These are phyloP conservation scores for Haematococcus lacustris DNA, from an alignment of 139 green algal species.

Conservation along the genomic window DNA sequence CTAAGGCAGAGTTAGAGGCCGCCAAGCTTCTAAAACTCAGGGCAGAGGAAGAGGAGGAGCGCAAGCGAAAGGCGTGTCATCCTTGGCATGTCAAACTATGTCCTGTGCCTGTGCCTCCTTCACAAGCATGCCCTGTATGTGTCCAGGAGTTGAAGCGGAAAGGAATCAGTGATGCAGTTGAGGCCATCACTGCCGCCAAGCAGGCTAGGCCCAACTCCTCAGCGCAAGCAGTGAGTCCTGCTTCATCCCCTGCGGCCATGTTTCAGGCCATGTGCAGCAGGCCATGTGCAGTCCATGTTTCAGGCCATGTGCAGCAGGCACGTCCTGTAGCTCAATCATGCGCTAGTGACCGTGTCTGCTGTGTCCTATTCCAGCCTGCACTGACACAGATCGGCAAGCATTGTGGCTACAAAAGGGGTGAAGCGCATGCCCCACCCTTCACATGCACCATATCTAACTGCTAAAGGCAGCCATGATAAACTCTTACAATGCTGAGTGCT, in stretches of 20 bases:
- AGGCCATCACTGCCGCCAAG: not conserved
- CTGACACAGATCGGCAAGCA: not conserved
- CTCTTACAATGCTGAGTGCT: too few relatives aligned
- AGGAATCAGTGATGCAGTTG: not conserved
- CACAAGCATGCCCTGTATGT: not conserved
- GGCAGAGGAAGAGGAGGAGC: constrained; percentile 45
- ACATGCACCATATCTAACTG: not conserved
- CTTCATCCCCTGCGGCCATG: too few relatives aligned
- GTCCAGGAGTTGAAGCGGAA: constrained; percentile 26
- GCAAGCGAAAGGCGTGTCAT: constrained; percentile 1
- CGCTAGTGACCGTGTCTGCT: not conserved
- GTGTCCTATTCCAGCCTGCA: not conserved
- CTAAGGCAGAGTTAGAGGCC: constrained; percentile 41
- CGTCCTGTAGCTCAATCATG: not conserved
- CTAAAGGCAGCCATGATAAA: not conserved
- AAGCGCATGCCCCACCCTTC: not conserved
- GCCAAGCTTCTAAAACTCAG: constrained; percentile 42
- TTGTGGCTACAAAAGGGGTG: not conserved
- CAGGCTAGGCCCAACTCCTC: not conserved
- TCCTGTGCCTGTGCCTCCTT: not conserved
- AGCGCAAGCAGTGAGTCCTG: not conserved
- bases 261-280: not conserved
- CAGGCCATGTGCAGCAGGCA: too few relatives aligned
- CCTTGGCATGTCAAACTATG: not conserved
- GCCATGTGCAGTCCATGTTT: too few relatives aligned